Base-by-base conservation (phyloP, 768 basidiomycete species). In the Termitomyces sp. region DNA sequence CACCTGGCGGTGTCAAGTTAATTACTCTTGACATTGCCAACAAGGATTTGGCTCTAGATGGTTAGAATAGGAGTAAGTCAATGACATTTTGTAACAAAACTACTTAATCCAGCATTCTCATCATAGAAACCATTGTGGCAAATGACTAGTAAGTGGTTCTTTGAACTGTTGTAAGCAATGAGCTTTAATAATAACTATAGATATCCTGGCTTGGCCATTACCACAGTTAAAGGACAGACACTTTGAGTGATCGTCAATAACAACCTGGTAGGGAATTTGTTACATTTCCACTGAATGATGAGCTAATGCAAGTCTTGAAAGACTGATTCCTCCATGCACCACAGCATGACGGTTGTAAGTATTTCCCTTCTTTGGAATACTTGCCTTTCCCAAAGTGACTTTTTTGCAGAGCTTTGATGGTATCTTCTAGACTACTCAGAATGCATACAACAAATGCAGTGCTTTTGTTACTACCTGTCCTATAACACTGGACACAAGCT, bases 161-260 rank as follows among this genome's bases (percentile, higher is more conserved):
- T 38, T 30, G 8, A 12, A 30, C 12, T 16, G 18, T 49, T 12
- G 18, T 22, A 12, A 13, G 36, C 26, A 7, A 38, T 48, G 24
- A 28, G 24, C 32, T 28, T 32, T 55, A 52, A 53, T 53, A 18
- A 28, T 8, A 12, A 32, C 6, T 54, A 14, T 45, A 69, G 66
- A 36, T 70, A 66, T 60, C 82, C 82, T 18, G 82, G 79, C 6
- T 81, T 83, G 8, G 61, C 77, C 50, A 77, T 84, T 61, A 66
- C 62, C 6, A 65, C 65, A 20, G 67, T 71, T 24, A 84, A 81
- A 57, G 76, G 79, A 6, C 72, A 77, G 50, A 67, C 67, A 32
- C 73, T 81, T 52, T 53, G 56, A 22, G 69, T 83, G 44, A 78
- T 74, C 18, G 76, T 83, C 20, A 68, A 74, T 40, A 79, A 83